phyloP scores from a whole-genome alignment of 129 eudicot genomes.

The Cynara cardunculus region DNA sequence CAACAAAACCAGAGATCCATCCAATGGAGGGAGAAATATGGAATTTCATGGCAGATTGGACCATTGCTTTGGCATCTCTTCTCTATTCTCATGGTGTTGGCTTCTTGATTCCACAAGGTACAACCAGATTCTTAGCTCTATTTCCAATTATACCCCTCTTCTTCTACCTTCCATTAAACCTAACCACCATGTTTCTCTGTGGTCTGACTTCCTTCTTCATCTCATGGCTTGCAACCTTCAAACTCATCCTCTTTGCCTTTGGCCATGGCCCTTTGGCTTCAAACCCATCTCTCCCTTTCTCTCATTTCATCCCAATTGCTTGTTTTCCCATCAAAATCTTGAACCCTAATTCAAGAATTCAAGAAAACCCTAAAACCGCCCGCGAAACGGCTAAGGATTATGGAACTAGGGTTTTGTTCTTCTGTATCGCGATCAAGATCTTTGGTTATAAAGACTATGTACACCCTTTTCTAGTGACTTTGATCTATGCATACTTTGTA shows the following conservation, averaged over 20 bases:
- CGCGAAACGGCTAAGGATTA: constrained; percentile 5
- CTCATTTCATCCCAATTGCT: constrained; percentile 34
- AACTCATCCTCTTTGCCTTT: constrained; percentile 52
- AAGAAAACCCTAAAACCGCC: constrained; percentile 15
- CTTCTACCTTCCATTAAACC: constrained; percentile 47
- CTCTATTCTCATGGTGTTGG: constrained; percentile 29
- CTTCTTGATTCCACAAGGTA: constrained; percentile 30
- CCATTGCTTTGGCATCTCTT: constrained; percentile 33
- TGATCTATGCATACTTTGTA: constrained; percentile 11
- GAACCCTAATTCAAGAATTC: constrained; percentile 6
- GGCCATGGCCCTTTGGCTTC: constrained; percentile 50
- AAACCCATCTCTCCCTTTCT: constrained; percentile 34
- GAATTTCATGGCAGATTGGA: constrained; percentile 40
- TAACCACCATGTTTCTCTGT: constrained; percentile 37
- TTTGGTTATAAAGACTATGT: constrained; percentile 3
- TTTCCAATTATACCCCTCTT: constrained; percentile 41
- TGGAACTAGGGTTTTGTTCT: constrained; percentile 7
- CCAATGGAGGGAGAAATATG: constrained; percentile 33
- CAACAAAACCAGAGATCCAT: constrained; percentile 14
- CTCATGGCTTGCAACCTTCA: constrained; percentile 58
- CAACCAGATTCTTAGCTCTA: constrained; percentile 29
- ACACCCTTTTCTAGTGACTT: constrained; percentile 17
- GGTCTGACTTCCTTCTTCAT: constrained; percentile 47
- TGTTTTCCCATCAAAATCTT: constrained; percentile 43
- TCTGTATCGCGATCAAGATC: neutral